Evolutionary conservation across 305 asterid genomes (phyloP).

Genomic region (Striga hermonthica): DNA sequence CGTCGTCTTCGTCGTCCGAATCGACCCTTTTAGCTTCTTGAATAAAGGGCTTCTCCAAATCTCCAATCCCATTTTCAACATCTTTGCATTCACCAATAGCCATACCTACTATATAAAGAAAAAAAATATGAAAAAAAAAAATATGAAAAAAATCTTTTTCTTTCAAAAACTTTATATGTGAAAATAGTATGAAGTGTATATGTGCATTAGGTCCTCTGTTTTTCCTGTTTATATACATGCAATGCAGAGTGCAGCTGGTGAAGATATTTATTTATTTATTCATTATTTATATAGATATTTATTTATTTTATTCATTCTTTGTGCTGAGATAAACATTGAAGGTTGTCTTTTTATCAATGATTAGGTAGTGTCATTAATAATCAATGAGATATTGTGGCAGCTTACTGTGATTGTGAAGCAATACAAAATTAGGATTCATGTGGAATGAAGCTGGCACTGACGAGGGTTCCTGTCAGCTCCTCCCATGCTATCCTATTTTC

Average conservation of each 20-base stretch:
- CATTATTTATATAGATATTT: too few species aligned
- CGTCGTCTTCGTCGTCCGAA: constrained; percentile 32
- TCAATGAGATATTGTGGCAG: too few species aligned
- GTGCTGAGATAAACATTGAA: too few species aligned
- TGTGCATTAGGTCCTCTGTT: not conserved
- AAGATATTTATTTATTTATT: too few species aligned
- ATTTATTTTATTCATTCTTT: too few species aligned
- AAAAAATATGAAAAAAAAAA: not conserved
- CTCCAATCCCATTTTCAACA: constrained; percentile 43
- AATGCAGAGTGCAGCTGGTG: too few species aligned
- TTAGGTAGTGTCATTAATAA: constrained; percentile 21
- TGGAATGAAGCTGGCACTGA: constrained; percentile 63
- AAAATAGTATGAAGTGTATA: constrained; percentile 28
- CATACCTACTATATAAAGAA: constrained; percentile 31
- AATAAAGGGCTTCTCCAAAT: constrained; percentile 58
- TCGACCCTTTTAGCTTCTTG: constrained; percentile 32
- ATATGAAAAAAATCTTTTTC: not conserved
- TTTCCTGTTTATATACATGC: too few species aligned
- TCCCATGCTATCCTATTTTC: too few species aligned
- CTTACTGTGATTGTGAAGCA: constrained; percentile 10
- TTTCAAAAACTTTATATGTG: not conserved
- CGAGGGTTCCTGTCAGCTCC: constrained; percentile 52
- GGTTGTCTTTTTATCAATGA: constrained; percentile 29
- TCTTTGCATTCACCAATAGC: constrained; percentile 42
- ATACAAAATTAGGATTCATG: constrained; percentile 33